Evolutionary conservation across 768 basidiomycete species (phyloP).

Genomic region (Candolleomyces eurysporus): DNA sequence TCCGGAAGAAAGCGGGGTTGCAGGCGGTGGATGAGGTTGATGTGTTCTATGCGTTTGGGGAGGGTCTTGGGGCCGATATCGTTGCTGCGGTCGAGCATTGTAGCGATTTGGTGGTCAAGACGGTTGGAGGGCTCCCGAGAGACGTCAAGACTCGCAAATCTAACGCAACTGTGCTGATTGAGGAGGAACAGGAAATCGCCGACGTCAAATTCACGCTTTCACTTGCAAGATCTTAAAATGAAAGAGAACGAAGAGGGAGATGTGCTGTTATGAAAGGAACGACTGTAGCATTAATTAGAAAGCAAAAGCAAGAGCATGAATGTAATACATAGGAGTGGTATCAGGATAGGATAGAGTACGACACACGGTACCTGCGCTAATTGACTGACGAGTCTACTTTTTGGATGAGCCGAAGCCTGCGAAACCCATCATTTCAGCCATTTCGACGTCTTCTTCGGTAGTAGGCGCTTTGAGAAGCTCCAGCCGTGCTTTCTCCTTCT

Average conservation of each 20-base stretch:
- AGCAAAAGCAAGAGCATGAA: constrained; percentile 19
- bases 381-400: constrained; percentile 30
- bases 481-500: constrained; percentile 68
- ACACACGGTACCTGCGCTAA: constrained; percentile 19
- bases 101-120: constrained; percentile 66
- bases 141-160: constrained; percentile 54
- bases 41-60: constrained; percentile 80
- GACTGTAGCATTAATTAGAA: constrained; percentile 7
- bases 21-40: constrained; percentile 94
- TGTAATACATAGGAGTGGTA: constrained; percentile 15
- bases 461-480: constrained; percentile 51
- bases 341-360: constrained; percentile 14
- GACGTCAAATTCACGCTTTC: constrained; percentile 76
- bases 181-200: constrained; percentile 86
- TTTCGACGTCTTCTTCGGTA: constrained; percentile 57
- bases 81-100: constrained; percentile 63
- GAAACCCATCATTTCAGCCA: constrained; percentile 89
- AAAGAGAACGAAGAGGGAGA: neutral
- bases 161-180: constrained; percentile 55
- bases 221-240: constrained; percentile 51
- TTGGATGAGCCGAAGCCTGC: constrained; percentile 87
- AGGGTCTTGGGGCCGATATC: constrained; percentile 63
- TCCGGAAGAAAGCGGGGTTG: constrained; percentile 93
- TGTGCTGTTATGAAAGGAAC: neutral
- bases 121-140: constrained; percentile 68